Evolutionary conservation across 768 basidiomycete species (phyloP), one percentile per base, ranked within the genome.

Genomic region (Suillus americanus): DNA sequence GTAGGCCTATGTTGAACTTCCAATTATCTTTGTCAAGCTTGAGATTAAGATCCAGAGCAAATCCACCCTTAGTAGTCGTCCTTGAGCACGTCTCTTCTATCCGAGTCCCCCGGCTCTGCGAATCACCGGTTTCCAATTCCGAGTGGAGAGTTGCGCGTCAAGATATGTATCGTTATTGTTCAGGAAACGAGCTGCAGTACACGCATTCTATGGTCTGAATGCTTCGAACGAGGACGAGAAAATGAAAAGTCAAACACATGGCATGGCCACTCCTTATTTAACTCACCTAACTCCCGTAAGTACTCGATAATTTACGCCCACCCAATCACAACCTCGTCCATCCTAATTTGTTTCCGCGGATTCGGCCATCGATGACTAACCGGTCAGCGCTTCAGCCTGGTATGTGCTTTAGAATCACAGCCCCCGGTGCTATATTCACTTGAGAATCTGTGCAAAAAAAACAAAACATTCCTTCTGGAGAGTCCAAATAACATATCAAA

Each of bases 1-100:
- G 23, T 23, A 48, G 9, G 10, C 45, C 20, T 45, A 45, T 46
- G 45, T 23, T 20, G 45, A 12, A 14, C 38, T 38, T 40, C 3
- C 33, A 33, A 35, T 35, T 35, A 35, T 4, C 9, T 48, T 25
- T 48, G 23, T 8, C 30, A 30, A 30, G 30, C 20, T 43, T 62
- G 33, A 4, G 33, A 55, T 50, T 63, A 62, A 64, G 66, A 62
- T 54, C 54, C 14, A 50, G 43, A 20, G 40, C 6, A 55, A 43
- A 20, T 53, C 51, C 50, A 28, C 48, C 3, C 10, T 41, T 61
- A 16, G 46, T 61, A 16, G 46, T 62, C 16, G 35, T 33, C 35
- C 28, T 54, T 4, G 38, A 53, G 25, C 3, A 10, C 28, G 51
- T 53, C 9, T 51, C 25, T 51, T 51, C 16, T 51, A 30, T 18